A percentile compares a stretch with the other conserved stretches of the same genome.
Conservation (phyloP, 1,284 basidiomycete species). For the Phenoliferia sp. region DNA sequence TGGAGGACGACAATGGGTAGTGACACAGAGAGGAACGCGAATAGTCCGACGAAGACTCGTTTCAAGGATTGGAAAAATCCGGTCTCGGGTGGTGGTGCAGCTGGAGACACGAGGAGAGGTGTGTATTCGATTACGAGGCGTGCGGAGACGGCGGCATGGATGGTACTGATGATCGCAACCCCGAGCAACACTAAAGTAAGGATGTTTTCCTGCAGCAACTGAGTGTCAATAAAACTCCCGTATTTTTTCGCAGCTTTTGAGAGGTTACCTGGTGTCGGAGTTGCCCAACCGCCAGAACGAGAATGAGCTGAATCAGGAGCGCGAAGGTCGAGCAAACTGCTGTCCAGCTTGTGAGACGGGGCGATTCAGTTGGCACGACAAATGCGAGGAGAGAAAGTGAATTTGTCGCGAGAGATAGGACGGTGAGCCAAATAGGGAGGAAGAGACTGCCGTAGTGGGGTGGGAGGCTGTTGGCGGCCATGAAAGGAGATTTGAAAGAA, state of each 20-base stretch:
- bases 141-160: conserved; percentile 24
- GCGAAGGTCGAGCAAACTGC: conserved; percentile 11
- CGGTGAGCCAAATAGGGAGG: conserved; percentile 25
- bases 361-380: conserved; percentile 17
- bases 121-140: conserved; percentile 23
- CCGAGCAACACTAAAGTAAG: conserved; percentile 24
- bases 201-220: conserved; percentile 14
- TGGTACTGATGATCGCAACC: conserved; percentile 17
- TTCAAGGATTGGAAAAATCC: conserved; percentile 11
- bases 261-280: conserved; percentile 18
- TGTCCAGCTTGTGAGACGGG: conserved; percentile 20
- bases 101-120: conserved; percentile 21
- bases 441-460: conserved; percentile 23
- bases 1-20: conserved; percentile 28
- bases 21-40: conserved; percentile 19
- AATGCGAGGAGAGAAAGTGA: conserved; percentile 21
- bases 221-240: not conserved
- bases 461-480: conserved; percentile 23
- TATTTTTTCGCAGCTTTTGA: not conserved
- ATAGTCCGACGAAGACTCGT: conserved; percentile 1
- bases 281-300: conserved; percentile 24
- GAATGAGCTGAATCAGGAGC: conserved; percentile 18
- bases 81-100: conserved; percentile 18
- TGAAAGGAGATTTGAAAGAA: conserved; percentile 14
- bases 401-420: conserved; percentile 1